Evolutionary conservation across 2,329 filamentous ascomycete genomes (phyloP), one percentile per base, ranked within the genome.

Genomic region (Metarhizium brunneum): DNA sequence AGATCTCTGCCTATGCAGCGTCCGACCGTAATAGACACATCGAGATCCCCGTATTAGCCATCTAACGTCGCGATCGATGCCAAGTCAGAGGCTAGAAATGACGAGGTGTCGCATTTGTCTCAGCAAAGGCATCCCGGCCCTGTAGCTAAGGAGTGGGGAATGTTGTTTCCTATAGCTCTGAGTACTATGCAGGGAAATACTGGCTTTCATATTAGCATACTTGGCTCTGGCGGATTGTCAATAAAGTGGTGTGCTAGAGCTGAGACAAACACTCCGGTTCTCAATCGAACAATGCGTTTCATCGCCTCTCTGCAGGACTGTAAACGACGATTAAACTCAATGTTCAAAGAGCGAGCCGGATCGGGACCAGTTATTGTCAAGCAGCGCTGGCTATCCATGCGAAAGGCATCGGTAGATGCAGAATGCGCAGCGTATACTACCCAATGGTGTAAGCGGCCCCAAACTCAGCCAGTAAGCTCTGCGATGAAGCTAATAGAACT

Each of bases 361-460:
- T 38, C 40, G 32, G 25, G 47, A 53, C 25, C 53, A 53, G 5
- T 54, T 57, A 11, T 50, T 58, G 38, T 30, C 48, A 38, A 50
- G 35, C 18, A 20, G 16, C 18, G 35, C 50, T 3, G 54, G 53
- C 10, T 54, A 55, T 20, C 50, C 6, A 25, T 32, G 7, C 40
- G 47, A 10, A 48, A 45, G 30, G 14, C 53, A 11, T n/a, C 43
- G 32, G 10, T 57, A 7, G 59, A 62, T 47, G 29, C 14, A 11
- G 43, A 49, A 45, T 70, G 68, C 51, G 63, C 66, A 20, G 54
- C 60, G 1, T 66, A 72, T 18, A 73, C 71, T 6, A 61, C 66
- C n/a, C 64, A 68, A 38, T 72, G 69, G 64, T 73, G 70, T 72
- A 63, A 64, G 70, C 65, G 8, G 4, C 30, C 2, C 18, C 25